Conservation (phyloP, 106 monocot species). For the Narthecium ossifragum region DNA sequence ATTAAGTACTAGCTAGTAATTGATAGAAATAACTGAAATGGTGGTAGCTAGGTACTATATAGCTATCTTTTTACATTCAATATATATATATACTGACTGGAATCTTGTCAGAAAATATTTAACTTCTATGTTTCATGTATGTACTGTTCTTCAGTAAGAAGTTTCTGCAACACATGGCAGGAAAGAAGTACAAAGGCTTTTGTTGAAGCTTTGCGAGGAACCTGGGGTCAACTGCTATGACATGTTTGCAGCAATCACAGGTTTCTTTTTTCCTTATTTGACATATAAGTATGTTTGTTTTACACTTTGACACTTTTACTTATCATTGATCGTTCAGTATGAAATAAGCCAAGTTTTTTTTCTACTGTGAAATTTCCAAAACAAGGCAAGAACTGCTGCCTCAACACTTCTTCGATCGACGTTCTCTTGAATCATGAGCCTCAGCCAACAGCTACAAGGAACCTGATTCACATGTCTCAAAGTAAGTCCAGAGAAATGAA, state of each 20-base stretch:
- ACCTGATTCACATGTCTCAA: conserved; percentile 10
- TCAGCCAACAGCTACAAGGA: conserved; percentile 21
- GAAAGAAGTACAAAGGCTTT: not conserved
- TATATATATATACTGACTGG: too few species aligned
- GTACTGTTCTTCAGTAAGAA: too few species aligned
- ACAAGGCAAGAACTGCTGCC: conserved; percentile 19
- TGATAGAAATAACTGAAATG: too few species aligned
- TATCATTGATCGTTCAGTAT: not conserved
- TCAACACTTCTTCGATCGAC: not conserved
- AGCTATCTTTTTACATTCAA: too few species aligned
- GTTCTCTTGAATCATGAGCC: conserved; percentile 5
- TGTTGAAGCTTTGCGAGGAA: conserved; percentile 6
- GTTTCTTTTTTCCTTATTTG: not conserved
- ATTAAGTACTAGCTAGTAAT: too few species aligned
- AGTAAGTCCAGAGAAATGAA: conserved; percentile 5
- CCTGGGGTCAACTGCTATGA: conserved; percentile 13
- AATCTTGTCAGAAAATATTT: too few species aligned
- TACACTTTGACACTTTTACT: not conserved
- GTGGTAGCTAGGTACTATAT: too few species aligned
- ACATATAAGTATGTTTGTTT: not conserved
- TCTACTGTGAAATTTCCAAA: not conserved
- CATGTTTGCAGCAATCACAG: conserved; percentile 14
- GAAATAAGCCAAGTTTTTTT: not conserved
- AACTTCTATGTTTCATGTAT: too few species aligned
- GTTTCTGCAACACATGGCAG: conserved; percentile 4